Evolutionary conservation across 139 green algal species (phyloP), one percentile per base, ranked within the genome.

Genomic region (Chlamydomonas sphaeroides): DNA sequence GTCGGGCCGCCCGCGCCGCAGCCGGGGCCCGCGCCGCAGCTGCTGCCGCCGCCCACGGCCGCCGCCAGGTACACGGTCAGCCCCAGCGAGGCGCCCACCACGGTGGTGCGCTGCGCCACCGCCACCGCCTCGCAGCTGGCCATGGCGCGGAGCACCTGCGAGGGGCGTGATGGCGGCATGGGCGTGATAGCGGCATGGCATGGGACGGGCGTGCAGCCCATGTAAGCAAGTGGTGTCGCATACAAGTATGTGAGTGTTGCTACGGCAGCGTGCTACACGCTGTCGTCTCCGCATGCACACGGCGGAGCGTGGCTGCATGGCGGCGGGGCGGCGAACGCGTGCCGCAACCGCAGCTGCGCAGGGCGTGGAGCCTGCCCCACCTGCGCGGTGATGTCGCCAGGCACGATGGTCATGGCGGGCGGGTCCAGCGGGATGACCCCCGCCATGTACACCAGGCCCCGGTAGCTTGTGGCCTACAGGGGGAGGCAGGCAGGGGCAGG

Each of bases 341-440:
- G n/a, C n/a, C n/a, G n/a, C n/a, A n/a, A n/a, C n/a, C n/a, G n/a
- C n/a, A 59, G 49, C 49, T 59, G 49, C 17, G 15, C 49, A 32
- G 57, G 18, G 25, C 57, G 57, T 11, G 21, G 20, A n/a, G n/a
- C 26, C 61, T 4, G 11, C 15, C 67, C 39, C 53, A 78, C 57
- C 66, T 85, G 69, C n/a, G 76, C 51, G 3, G 48, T 78, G 65
- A 84, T 51, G 49, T 80, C 87, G 5, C 83, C 84, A 0, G 45
- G 36, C 33, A 91, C 61, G 5, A 96, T 69, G 30, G 75, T 76
- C 94, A 98, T 97, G 83, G 86, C 93, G 42, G 85, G 65, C 0
- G 95, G 94, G 75, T 97, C 89, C 74, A 98, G 88, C 4, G 86
- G 82, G 65, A 95, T 93, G 57, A 89, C 83, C 1, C 91, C 91